A percentile compares a stretch with the other conserved stretches of the same genome.
Evolutionary conservation across 805 yeast genomes (phyloP).

Genomic region (Huiozyma naganishii): DNA sequence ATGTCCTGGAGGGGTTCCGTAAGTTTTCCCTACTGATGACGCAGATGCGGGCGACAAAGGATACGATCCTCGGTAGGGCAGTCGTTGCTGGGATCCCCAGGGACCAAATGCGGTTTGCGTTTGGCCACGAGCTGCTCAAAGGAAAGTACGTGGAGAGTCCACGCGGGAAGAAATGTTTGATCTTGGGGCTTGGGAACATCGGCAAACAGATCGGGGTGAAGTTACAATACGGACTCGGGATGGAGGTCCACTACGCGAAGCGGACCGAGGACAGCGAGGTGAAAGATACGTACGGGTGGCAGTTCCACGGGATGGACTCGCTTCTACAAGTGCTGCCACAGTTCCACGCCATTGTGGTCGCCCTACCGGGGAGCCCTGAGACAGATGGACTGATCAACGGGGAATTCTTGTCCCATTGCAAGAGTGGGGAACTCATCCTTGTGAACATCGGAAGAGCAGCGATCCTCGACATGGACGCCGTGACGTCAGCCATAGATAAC

Average conservation of each 20-base stretch:
- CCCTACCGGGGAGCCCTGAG: constrained; percentile 45
- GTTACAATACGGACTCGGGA: constrained; percentile 39
- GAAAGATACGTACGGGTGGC: constrained; percentile 21
- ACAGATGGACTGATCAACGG: constrained; percentile 40
- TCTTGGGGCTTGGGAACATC: constrained; percentile 53
- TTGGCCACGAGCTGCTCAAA: constrained; percentile 29
- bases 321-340: constrained; percentile 20
- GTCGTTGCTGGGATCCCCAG: constrained; percentile 10
- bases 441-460: constrained; percentile 54
- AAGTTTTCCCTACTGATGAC: constrained; percentile 33
- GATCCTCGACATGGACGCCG: constrained; percentile 41
- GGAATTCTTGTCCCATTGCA: constrained; percentile 28
- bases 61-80: constrained; percentile 34
- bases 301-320: constrained; percentile 28
- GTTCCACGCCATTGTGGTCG: constrained; percentile 44
- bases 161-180: constrained; percentile 38
- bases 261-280: constrained; percentile 27
- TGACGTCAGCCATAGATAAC: constrained; percentile 32
- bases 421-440: constrained; percentile 20
- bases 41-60: constrained; percentile 24
- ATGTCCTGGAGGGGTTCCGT: constrained; percentile 44
- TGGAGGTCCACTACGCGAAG: constrained; percentile 48
- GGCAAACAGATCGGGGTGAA: constrained; percentile 45
- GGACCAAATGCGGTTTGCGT: constrained; percentile 20
- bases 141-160: constrained; percentile 36